A percentile compares a stretch with the other conserved stretches of the same genome.
Conservation (phyloP, 306 rosid genomes). For the Corylus americana region DNA sequence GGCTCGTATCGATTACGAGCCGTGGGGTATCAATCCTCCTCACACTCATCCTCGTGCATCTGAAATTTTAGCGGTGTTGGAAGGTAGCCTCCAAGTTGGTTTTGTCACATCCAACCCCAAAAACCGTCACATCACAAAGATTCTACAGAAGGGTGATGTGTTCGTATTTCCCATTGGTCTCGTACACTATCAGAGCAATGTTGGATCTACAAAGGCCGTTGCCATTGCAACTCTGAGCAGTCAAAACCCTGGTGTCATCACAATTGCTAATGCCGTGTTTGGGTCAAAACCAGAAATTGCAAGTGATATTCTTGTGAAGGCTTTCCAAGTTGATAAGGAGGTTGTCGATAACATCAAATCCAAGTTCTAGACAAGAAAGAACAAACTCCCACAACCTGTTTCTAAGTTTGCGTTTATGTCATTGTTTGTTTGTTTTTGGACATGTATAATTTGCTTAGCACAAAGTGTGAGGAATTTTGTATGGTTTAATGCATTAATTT, state of each 20-base stretch:
- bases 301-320: conserved; percentile 26
- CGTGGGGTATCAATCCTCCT: conserved; percentile 30
- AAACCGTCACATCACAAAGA: conserved; percentile 23
- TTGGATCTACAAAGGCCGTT: conserved; percentile 16
- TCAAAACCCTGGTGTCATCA: conserved; percentile 39
- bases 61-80: conserved; percentile 25
- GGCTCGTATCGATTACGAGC: conserved; percentile 31
- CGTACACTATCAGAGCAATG: conserved; percentile 32
- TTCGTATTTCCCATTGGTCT: conserved; percentile 39
- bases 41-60: conserved; percentile 38
- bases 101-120: conserved; percentile 39
- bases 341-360: too few relatives aligned
- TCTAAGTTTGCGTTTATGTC: too few relatives aligned
- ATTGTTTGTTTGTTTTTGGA: too few relatives aligned
- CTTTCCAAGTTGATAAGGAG: conserved; percentile 26
- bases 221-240: conserved; percentile 40
- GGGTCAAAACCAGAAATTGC: conserved; percentile 35
- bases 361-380: too few relatives aligned
- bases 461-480: too few relatives aligned
- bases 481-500: too few relatives aligned
- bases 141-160: conserved; percentile 32
- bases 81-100: conserved; percentile 40
- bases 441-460: too few relatives aligned
- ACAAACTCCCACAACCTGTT: too few relatives aligned
- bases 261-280: conserved; percentile 34